Percentiles rank a stretch among this genome's conserved stretches.
Conservation (phyloP, 495 filamentous ascomycete genomes). For the Trichodelitschia bisporula region DNA sequence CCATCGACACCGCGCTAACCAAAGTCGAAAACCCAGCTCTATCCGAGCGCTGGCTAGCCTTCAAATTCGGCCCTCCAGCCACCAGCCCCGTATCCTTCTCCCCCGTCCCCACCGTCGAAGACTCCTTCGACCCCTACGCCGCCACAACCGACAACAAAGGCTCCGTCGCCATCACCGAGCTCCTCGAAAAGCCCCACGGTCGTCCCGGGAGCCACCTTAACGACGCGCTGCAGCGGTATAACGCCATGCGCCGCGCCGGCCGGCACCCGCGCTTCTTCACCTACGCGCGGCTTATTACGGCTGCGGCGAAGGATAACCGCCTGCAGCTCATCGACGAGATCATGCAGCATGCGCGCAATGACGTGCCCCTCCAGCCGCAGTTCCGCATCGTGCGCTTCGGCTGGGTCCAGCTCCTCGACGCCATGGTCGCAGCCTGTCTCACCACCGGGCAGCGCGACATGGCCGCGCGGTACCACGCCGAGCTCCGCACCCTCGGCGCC, state of each 20-base stretch:
- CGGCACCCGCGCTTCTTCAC: slow-evolving; percentile 87
- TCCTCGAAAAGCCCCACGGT: slow-evolving; percentile 48
- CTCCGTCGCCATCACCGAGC: slow-evolving; percentile 68
- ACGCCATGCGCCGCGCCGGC: slow-evolving; percentile 77
- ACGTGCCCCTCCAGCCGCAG: slow-evolving; percentile 61
- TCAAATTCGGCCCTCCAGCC: slow-evolving; percentile 20
- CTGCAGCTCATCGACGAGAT: slow-evolving; percentile 67
- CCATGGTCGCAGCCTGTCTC: slow-evolving; percentile 86
- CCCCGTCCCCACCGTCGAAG: slow-evolving; percentile 29
- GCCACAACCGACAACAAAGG: slow-evolving; percentile 77
- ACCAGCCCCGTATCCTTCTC: slow-evolving; percentile 2
- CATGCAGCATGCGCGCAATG: slow-evolving; percentile 59
- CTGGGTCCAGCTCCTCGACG: slow-evolving; percentile 82
- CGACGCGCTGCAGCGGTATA: slow-evolving; percentile 59
- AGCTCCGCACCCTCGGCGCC: slow-evolving; percentile 65
- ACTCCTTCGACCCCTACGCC: slow-evolving; percentile 74
- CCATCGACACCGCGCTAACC: slow-evolving; percentile 32
- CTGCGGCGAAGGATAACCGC: slow-evolving; percentile 60
- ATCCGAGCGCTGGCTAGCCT: slow-evolving; percentile 30
- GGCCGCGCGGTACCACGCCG: slow-evolving; percentile 70
- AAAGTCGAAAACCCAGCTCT: slow-evolving; percentile 32
- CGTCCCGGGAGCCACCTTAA: slow-evolving; percentile 44
- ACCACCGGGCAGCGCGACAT: slow-evolving; percentile 53
- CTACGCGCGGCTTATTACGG: slow-evolving; percentile 80
- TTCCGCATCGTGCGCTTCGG: slow-evolving; percentile 73